Conservation (phyloP, 2,329 filamentous ascomycete species). For the Trichoderma pleuroti region DNA sequence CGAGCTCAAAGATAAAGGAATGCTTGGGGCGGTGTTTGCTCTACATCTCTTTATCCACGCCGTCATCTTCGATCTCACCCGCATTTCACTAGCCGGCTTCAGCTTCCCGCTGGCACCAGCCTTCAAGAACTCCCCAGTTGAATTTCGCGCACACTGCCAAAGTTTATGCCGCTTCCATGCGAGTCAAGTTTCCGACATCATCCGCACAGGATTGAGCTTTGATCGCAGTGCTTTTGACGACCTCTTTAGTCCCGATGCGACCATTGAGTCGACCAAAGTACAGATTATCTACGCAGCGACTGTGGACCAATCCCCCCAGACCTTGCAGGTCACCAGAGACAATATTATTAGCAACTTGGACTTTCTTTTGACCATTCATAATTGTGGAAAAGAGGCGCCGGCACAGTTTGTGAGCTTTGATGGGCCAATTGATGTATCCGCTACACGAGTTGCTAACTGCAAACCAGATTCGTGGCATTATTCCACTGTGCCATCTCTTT, state of each 20-base stretch:
- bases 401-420: slow-evolving; percentile 19
- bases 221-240: slow-evolving; percentile 25
- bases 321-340: slow-evolving; percentile 21
- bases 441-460: neutral
- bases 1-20: slow-evolving; percentile 22
- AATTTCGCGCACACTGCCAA: slow-evolving; percentile 25
- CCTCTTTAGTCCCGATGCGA: slow-evolving; percentile 24
- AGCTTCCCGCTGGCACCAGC: slow-evolving; percentile 26
- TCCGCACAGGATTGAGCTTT: slow-evolving; percentile 21
- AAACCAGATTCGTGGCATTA: slow-evolving; percentile 20
- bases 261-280: slow-evolving; percentile 28
- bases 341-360: slow-evolving; percentile 25
- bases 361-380: slow-evolving; percentile 20
- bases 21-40: slow-evolving; percentile 25
- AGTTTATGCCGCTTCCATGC: slow-evolving; percentile 25
- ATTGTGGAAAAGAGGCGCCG: slow-evolving; percentile 20
- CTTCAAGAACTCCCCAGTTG: slow-evolving; percentile 23
- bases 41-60: slow-evolving; percentile 28
- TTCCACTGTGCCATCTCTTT: slow-evolving; percentile 24
- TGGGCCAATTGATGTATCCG: neutral
- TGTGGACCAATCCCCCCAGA: slow-evolving; percentile 22
- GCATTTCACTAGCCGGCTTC: slow-evolving; percentile 27
- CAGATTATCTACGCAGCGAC: slow-evolving; percentile 28
- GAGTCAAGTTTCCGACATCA: slow-evolving; percentile 23
- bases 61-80: slow-evolving; percentile 26